Conservation (phyloP, 2,329 filamentous ascomycete species). For the Fusarium pilosicola region DNA sequence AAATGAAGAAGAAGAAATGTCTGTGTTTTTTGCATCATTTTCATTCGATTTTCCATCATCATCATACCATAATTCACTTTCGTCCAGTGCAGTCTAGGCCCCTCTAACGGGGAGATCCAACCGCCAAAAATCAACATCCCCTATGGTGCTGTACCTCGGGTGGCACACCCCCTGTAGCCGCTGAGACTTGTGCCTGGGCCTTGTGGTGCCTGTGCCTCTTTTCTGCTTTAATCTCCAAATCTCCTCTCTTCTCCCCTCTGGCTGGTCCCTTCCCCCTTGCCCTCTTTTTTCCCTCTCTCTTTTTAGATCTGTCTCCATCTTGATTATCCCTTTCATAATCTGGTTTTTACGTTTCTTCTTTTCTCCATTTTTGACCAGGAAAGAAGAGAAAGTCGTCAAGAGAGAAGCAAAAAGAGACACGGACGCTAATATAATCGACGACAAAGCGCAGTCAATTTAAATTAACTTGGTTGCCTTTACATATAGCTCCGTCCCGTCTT, state of each 20-base stretch:
- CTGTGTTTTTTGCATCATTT: background rate
- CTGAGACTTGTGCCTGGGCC: constrained; percentile 23
- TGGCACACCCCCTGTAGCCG: constrained; percentile 21
- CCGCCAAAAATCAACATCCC: background rate
- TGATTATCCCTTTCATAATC: background rate
- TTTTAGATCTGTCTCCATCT: background rate
- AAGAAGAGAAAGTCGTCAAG: background rate
- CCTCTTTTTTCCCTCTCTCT: background rate
- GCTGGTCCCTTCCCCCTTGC: background rate
- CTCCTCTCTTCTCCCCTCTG: constrained; percentile 3
- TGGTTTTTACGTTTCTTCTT: background rate
- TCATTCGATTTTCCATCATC: background rate
- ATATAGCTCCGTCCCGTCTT: constrained; percentile 10
- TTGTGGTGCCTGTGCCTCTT: constrained; percentile 11
- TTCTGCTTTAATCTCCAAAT: constrained; percentile 28
- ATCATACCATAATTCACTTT: background rate
- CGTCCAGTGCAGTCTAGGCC: background rate
- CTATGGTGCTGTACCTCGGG: background rate
- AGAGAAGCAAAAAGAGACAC: background rate
- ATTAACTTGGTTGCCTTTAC: constrained; percentile 10
- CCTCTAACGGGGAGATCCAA: background rate
- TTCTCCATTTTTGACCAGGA: background rate
- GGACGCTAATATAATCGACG: constrained; percentile 2
- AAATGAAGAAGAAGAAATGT: background rate
- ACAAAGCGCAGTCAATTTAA: constrained; percentile 21